Evolutionary conservation across 192 early-diverging fungal genomes (phyloP).

Genomic region (Thamnidium elegans): DNA sequence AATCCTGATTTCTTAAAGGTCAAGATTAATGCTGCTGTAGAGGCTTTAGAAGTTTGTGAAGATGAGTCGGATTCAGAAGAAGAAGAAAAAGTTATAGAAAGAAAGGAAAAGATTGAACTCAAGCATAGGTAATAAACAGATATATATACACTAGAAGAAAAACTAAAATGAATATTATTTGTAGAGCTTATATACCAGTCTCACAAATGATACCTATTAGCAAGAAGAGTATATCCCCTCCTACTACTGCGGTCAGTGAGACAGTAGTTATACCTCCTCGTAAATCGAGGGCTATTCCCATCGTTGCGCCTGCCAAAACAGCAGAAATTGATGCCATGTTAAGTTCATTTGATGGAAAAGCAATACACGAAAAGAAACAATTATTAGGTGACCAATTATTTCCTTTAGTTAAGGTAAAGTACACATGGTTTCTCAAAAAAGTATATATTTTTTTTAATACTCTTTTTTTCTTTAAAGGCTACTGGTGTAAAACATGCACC

Average conservation of each 20-base stretch:
- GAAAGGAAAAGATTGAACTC: not conserved
- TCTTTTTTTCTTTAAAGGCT: slow-evolving; percentile 11
- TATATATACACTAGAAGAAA: too few relatives aligned
- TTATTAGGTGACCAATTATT: slow-evolving; percentile 40
- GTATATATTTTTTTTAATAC: not conserved
- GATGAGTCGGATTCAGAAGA: slow-evolving; percentile 6
- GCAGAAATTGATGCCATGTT: slow-evolving; percentile 12
- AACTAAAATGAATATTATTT: too few relatives aligned
- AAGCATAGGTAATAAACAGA: not conserved
- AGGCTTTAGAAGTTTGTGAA: slow-evolving; percentile 30
- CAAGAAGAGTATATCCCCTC: slow-evolving; percentile 7
- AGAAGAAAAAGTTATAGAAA: not conserved
- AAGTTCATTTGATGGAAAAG: slow-evolving; percentile 26
- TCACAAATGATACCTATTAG: not conserved
- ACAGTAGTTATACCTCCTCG: slow-evolving; percentile 19
- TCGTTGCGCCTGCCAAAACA: slow-evolving; percentile 28
- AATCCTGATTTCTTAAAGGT: slow-evolving; percentile 34
- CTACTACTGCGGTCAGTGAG: too few relatives aligned
- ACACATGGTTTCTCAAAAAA: not conserved
- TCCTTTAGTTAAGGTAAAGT: slow-evolving; percentile 41
- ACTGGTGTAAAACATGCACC: slow-evolving; percentile 35
- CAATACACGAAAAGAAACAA: slow-evolving; percentile 40
- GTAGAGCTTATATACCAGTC: not conserved
- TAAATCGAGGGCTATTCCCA: slow-evolving; percentile 33
- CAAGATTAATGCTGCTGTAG: slow-evolving; percentile 29